Evolutionary conservation across 2,329 filamentous ascomycete genomes (phyloP).

Genomic region (Fusarium begoniae): DNA sequence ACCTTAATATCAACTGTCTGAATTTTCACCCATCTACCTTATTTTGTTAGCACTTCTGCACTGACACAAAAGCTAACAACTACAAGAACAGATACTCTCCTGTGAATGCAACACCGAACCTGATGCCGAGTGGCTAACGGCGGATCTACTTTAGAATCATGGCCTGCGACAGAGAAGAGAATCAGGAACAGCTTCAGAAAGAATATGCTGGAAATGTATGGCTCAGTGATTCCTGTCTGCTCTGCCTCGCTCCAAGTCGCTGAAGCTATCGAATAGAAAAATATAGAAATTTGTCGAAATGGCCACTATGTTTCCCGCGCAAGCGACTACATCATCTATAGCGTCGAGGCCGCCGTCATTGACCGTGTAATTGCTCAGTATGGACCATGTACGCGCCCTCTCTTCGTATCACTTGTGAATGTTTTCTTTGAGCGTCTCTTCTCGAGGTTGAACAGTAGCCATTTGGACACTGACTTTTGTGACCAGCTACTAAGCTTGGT

Average conservation of each 20-base stretch:
- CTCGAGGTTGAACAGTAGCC: neutral
- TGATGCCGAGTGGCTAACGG: slow-evolving; percentile 44
- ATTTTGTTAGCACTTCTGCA: slow-evolving; percentile 17
- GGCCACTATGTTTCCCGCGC: slow-evolving; percentile 94
- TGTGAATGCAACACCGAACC: slow-evolving; percentile 12
- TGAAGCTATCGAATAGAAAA: slow-evolving; percentile 68
- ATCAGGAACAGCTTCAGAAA: slow-evolving; percentile 79
- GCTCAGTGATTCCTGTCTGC: slow-evolving; percentile 36
- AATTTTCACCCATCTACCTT: slow-evolving; percentile 49
- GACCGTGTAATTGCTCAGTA: slow-evolving; percentile 86
- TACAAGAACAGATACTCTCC: slow-evolving; percentile 30
- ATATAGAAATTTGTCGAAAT: slow-evolving; percentile 89
- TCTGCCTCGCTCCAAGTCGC: slow-evolving; percentile 47
- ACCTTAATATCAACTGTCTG: slow-evolving; percentile 89
- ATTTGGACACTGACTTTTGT: slow-evolving; percentile 10
- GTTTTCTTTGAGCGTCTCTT: slow-evolving; percentile 1
- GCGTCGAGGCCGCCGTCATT: slow-evolving; percentile 93
- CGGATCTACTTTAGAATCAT: slow-evolving; percentile 72
- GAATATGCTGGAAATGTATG: slow-evolving; percentile 90
- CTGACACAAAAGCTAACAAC: slow-evolving; percentile 35
- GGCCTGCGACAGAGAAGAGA: slow-evolving; percentile 92
- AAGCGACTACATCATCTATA: slow-evolving; percentile 99
- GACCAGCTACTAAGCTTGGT: slow-evolving; percentile 86
- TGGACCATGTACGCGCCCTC: slow-evolving; percentile 78
- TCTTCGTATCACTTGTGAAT: slow-evolving; percentile 20